Base-by-base conservation (phyloP, 2,329 filamentous ascomycete species). In the Madurella fahalii region DNA sequence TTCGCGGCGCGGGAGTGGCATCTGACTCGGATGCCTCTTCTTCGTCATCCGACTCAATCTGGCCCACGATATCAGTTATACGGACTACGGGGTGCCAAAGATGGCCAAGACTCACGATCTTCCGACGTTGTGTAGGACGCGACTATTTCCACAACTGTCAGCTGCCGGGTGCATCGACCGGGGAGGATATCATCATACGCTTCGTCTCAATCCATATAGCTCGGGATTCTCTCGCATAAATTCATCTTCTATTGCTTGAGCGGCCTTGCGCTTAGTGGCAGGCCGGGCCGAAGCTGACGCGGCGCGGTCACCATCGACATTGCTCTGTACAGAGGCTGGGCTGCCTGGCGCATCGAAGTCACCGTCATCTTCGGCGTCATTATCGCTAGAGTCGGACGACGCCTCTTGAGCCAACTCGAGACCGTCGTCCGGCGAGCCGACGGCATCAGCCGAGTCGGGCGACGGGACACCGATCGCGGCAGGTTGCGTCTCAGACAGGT, bases 141-240 rank as follows among this genome's bases (percentile, higher is more conserved):
- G 78, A 79, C 80, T 84, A 61, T 46, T 52, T 42, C 57, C 48
- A 32, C 55, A 60, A 43, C 37, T 61, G 69, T 75, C 61, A 75
- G 70, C 63, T 63, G 52, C 42, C 40, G 40, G 54, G 52, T 40
- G 51, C 43, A 32, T 51, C n/a, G 37, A 53, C 48, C 60, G 47
- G 37, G 25, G 48, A 31, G 47, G 56, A 49, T 32, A 59, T 54
- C 59, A 59, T 73, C 87, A 59, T 85, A 94, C 92, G 76, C 94
- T 99, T 75, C 94, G 84, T 64, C 94, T 85, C 63, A 99, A 79
- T 46, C 94, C 94, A 75, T 97, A 99, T 9, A 99, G 78, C 73
- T 96, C 91, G 43, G 94, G 94, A 66, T 99, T 95, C 67, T 90
- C 88, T 65, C 86, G 82, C 64, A 97, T 96, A 67, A 85, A 92